A percentile compares a stretch with the other conserved stretches of the same genome.
Conservation (phyloP, 73 alveolate species). For the Paramecium sonneborni region DNA sequence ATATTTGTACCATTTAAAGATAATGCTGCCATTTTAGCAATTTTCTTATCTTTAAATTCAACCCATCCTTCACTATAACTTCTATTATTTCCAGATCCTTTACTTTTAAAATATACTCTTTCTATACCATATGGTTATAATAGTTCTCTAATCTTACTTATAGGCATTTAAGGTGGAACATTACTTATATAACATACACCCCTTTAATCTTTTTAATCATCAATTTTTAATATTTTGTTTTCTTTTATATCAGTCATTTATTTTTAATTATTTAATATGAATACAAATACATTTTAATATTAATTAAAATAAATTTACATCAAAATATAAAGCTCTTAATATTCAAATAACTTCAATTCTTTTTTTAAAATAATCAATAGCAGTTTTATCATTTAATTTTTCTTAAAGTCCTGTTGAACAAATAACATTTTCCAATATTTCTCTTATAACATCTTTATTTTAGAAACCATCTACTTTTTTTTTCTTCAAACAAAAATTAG, state of each 20-base stretch:
- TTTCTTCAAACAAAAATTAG: background rate
- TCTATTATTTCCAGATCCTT: constrained; percentile 68
- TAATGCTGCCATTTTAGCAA: constrained; percentile 92
- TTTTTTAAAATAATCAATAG: background rate
- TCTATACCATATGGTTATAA: constrained; percentile 1
- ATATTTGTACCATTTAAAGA: constrained; percentile 90
- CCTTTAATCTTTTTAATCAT: background rate
- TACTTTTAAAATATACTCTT: constrained; percentile 81
- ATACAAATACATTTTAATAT: background rate
- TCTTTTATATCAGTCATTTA: background rate
- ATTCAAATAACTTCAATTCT: background rate
- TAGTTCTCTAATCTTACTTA: constrained; percentile 4
- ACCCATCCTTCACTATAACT: constrained; percentile 97
- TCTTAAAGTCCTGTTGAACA: background rate
- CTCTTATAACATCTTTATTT: background rate
- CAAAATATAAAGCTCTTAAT: background rate
- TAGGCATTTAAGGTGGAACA: constrained; percentile 31
- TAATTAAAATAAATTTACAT: background rate
- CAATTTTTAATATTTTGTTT: background rate
- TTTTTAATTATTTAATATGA: background rate
- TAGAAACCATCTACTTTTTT: background rate
- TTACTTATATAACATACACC: constrained; percentile 52
- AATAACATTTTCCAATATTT: background rate
- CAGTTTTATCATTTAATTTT: background rate
- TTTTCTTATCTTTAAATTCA: constrained; percentile 90